phyloP scores from a whole-genome alignment of 352 stramenopile species.

The Globisporangium spinosum region DNA sequence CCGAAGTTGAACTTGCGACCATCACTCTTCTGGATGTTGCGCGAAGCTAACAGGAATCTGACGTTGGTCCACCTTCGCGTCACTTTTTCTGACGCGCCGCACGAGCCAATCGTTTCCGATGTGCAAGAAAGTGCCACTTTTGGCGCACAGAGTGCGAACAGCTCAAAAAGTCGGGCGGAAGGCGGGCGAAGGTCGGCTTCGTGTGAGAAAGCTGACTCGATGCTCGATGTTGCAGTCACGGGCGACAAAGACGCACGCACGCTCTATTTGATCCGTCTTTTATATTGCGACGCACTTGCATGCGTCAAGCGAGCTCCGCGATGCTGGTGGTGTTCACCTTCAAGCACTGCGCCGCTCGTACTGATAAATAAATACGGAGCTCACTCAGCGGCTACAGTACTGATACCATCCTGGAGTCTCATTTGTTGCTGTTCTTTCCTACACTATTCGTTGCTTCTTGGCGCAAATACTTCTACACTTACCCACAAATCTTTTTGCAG shows the following conservation, averaged over 20 bases:
- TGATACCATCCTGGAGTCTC: neutral
- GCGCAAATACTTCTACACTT: constrained; percentile 9
- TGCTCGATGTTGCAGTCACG: neutral
- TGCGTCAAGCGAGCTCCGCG: neutral
- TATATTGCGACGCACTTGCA: neutral
- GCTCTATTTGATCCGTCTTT: neutral
- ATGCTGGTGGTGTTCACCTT: neutral
- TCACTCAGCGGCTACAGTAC: neutral
- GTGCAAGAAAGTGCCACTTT: neutral
- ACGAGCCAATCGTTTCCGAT: constrained; percentile 8
- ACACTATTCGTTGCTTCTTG: constrained; percentile 7
- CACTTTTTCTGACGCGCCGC: neutral
- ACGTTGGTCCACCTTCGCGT: constrained; percentile 13
- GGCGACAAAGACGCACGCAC: neutral
- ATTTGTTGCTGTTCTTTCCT: constrained; percentile 7
- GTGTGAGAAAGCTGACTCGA: neutral
- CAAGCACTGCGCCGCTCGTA: neutral
- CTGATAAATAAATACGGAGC: neutral
- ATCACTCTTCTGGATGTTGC: constrained; percentile 14
- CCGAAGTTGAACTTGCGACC: constrained; percentile 14
- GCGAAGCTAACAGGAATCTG: neutral
- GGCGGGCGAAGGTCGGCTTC: constrained; percentile 2
- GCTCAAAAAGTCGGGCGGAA: neutral
- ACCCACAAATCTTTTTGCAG: neutral
- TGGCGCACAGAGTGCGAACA: neutral